Evolutionary conservation across 2,329 filamentous ascomycete genomes (phyloP), one percentile per base, ranked within the genome.

Genomic region (Pseudodiploospora longispora): DNA sequence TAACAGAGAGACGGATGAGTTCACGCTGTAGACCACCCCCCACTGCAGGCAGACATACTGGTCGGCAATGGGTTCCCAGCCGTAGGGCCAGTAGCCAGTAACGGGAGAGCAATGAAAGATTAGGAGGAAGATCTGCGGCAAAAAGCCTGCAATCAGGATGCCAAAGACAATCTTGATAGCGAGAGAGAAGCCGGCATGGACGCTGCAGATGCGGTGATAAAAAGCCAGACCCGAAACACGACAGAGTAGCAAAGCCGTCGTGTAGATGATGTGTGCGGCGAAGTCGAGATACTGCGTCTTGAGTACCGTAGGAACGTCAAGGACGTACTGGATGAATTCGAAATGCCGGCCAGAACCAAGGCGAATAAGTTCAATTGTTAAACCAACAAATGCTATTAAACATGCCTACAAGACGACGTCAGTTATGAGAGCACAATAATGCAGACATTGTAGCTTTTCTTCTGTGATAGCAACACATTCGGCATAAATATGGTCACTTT

Each of bases 181-280:
- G 4, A 62, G 42, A 4, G 55, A 54, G 6, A 72, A 62, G 29
- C 57, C 51, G 36, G 55, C 41, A 52, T 70, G 59, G 27, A 66
- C 53, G 5, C 58, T 59, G 48, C 67, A 68, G 3, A 76, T 59
- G 3, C 72, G 68, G 41, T 64, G 60, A 54, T 75, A 76, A 44
- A 76, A 74, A 0, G 72, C 71, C 4, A 76, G 59, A 47, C 73
- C 73, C 1, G 73, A 76, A 1, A 75, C 54, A 9, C 73, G 70
- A 46, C 73, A 74, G 8, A 72, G 52, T 28, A 75, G 61, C 2
- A 76, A 61, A 2, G 73, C 64, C 1, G 67, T 67, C 2, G 71
- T 74, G 52, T 76, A 76, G 46, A 76, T 53, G 27, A 76, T 64
- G 53, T 76, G 73, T 10, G 72, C 70, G 32, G 58, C 55, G 40